Conservation (phyloP, 2,329 filamentous ascomycete genomes). For the Monosporascus sp. region DNA sequence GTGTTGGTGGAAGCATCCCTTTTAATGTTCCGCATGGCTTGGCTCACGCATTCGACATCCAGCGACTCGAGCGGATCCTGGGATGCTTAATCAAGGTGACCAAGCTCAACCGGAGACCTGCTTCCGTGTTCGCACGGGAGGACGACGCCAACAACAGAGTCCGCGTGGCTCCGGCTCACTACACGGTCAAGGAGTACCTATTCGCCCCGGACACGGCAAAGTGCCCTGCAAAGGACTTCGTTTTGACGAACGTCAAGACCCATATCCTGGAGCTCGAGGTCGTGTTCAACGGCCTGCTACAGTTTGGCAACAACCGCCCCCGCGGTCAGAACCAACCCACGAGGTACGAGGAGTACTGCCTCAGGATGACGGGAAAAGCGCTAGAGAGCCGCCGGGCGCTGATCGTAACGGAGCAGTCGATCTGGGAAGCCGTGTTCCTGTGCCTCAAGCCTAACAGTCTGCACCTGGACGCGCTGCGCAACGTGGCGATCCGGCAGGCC, state of each 20-base stretch:
- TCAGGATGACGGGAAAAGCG: conserved; percentile 8
- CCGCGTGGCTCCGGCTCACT: conserved; percentile 17
- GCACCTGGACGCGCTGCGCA: conserved; percentile 4
- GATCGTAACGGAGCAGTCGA: conserved; percentile 4
- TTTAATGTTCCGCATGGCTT: conserved; percentile 13
- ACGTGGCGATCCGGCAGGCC: not conserved
- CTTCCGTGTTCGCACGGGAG: conserved; percentile 4
- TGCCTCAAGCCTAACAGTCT: conserved; percentile 5
- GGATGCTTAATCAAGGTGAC: conserved; percentile 19
- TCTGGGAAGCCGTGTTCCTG: conserved; percentile 5
- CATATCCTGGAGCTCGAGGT: conserved; percentile 9
- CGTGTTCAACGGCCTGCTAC: conserved; percentile 11
- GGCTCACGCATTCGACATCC: conserved; percentile 10
- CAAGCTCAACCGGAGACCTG: conserved; percentile 3
- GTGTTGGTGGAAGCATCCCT: conserved; percentile 18
- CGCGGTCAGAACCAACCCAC: not conserved
- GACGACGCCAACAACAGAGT: conserved; percentile 7
- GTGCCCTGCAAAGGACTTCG: conserved; percentile 14
- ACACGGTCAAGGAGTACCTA: conserved; percentile 23
- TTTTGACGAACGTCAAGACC: conserved; percentile 9
- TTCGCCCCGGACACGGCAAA: conserved; percentile 9
- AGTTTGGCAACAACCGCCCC: conserved; percentile 1
- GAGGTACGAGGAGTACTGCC: conserved; percentile 13
- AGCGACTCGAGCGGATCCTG: conserved; percentile 11
- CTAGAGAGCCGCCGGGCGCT: conserved; percentile 1